These are phyloP conservation scores for Capsella bursapastoris DNA, from an alignment of 345 rosid genomes.

Conservation along the genomic window DNA sequence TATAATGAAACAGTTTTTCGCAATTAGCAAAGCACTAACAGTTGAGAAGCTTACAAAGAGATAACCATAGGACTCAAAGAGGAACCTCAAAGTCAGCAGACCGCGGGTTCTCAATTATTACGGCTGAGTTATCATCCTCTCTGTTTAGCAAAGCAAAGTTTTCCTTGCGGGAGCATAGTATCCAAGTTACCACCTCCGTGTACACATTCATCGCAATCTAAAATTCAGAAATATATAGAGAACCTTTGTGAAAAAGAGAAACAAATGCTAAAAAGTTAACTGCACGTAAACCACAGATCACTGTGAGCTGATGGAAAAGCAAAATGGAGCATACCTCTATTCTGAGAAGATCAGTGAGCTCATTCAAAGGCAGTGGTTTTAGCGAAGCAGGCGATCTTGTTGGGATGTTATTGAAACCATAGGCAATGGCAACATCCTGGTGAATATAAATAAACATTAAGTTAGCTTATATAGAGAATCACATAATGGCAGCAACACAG, in stretches of 20 bases:
- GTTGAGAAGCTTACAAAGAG: neutral
- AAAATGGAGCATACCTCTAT: slow-evolving; percentile 58
- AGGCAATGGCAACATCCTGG: slow-evolving; percentile 97
- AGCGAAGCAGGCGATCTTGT: slow-evolving; percentile 67
- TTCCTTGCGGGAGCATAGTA: slow-evolving; percentile 76
- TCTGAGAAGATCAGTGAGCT: slow-evolving; percentile 81
- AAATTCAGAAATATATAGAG: slow-evolving; percentile 20
- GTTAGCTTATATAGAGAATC: slow-evolving; percentile 9
- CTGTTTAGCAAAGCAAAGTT: slow-evolving; percentile 71
- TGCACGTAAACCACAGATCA: slow-evolving; percentile 9
- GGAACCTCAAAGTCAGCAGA: slow-evolving; percentile 95
- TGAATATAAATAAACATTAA: slow-evolving; percentile 9
- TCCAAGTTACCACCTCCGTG: slow-evolving; percentile 82
- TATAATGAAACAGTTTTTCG: neutral
- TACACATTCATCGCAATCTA: slow-evolving; percentile 83
- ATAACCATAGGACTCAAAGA: slow-evolving; percentile 1
- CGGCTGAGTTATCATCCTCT: slow-evolving; percentile 66
- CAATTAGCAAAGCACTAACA: slow-evolving; percentile 6
- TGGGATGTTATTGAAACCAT: slow-evolving; percentile 85
- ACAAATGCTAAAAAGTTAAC: slow-evolving; percentile 8
- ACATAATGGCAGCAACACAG: neutral
- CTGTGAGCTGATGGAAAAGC: slow-evolving; percentile 15
- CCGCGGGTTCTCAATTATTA: slow-evolving; percentile 77
- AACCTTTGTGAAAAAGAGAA: slow-evolving; percentile 18
- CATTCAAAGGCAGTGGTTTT: slow-evolving; percentile 70